Evolutionary conservation across 306 rosid species (phyloP), one percentile per base, ranked within the genome.

Genomic region (Aeschynomene evenia): DNA sequence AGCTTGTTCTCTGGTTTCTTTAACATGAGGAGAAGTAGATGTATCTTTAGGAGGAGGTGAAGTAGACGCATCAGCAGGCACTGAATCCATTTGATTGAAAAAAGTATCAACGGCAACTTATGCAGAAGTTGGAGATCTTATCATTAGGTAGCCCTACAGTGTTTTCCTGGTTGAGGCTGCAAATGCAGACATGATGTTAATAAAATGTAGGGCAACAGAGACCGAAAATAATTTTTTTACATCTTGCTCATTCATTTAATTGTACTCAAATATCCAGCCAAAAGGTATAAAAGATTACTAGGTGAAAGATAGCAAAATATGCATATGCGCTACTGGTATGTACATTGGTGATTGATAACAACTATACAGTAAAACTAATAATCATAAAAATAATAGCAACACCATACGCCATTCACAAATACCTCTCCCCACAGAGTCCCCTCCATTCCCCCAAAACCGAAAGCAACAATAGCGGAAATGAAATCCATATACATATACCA

Each of bases 61-160:
- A 51, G 42, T 54, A 3, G 93, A 48, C 16, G 81, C 78, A 76
- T 82, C 88, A 28, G 77, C 66, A 55, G 92, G 43, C 71, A 67
- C 86, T 20, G 89, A 72, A 77, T 94, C 96, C 98, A 94, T 94
- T 77, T 57, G 64, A 69, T 74, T 34, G 16, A 23, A 54, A 65
- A 65, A 66, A 48, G 59, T 62, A 52, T n/a, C 63, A 65, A 39
- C 28, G 46, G 68, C 70, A 57, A 75, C 61, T 70, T 70, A 63
- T 48, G 76, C 23, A 76, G 48, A 65, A 59, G 80, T 28, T 59
- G 70, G 68, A 75, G 62, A 36, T 73, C 73, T 39, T 43, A 68
- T 76, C 82, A 78, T 76, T 48, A 76, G 49, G 23, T 51, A 13
- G 64, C 74, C 54, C 75, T 52, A 73, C 60, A 51, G 82, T 76